Conservation (phyloP, 805 yeast species). For the Candida vaughaniae region DNA sequence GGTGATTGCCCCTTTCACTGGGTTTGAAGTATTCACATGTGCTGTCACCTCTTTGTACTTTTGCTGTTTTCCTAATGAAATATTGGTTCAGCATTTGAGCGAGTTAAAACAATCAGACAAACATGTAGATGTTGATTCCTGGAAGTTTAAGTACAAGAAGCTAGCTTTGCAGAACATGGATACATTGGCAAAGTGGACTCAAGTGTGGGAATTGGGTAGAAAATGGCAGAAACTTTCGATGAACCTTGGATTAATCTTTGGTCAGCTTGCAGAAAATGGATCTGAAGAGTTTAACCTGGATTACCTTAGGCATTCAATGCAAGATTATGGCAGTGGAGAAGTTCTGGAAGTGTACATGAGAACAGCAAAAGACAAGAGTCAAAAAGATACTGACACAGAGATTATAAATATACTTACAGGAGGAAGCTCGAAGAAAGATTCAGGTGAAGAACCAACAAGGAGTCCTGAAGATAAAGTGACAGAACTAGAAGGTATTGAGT, state of each 20-base stretch:
- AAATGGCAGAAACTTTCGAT: constrained; percentile 27
- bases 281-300: constrained; percentile 17
- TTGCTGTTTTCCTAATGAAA: constrained; percentile 23
- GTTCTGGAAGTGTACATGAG: constrained; percentile 19
- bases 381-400: no score
- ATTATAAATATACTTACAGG: no score
- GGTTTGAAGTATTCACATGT: constrained; percentile 35
- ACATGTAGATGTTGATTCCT: not conserved
- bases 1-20: constrained; percentile 39
- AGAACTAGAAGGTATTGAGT: no score
- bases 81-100: constrained; percentile 15
- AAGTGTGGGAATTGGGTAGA: constrained; percentile 29
- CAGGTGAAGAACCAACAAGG: no score
- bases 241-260: constrained; percentile 23
- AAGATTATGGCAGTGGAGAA: constrained; percentile 31
- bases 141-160: constrained; percentile 15
- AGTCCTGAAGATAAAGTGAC: no score
- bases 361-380: constrained; percentile 1
- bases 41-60: constrained; percentile 34
- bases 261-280: constrained; percentile 13
- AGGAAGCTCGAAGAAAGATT: no score
- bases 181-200: constrained; percentile 23
- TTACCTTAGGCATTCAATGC: constrained; percentile 23
- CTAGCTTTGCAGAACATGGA: constrained; percentile 23
- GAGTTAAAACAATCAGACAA: constrained; percentile 3